These are phyloP conservation scores for Vitis hybrid DNA, from an alignment of 177 flowering plant genomes.

Conservation along the genomic window DNA sequence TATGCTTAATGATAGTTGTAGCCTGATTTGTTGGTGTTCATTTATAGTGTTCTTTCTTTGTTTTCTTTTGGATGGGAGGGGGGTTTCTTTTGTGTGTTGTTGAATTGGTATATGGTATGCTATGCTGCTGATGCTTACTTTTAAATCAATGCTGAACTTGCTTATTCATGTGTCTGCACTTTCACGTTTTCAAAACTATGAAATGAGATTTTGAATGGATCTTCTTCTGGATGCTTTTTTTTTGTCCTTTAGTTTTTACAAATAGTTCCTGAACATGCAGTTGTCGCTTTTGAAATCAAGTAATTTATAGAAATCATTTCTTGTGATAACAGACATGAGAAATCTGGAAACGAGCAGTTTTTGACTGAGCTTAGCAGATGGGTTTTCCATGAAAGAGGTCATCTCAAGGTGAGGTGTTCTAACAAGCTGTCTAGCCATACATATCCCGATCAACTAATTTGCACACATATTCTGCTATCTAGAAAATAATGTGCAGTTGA, in stretches of 20 bases:
- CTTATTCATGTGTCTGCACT: background rate
- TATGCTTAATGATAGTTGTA: too few species aligned
- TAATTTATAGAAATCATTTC: background rate
- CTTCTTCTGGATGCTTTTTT: background rate
- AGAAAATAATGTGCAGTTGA: background rate
- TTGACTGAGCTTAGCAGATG: slow-evolving; percentile 93
- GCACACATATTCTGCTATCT: too few species aligned
- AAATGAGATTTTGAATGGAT: background rate
- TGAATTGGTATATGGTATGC: background rate
- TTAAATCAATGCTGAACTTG: background rate
- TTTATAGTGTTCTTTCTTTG: too few species aligned
- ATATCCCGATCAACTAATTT: too few species aligned
- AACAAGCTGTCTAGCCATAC: background rate
- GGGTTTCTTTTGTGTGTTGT: too few species aligned
- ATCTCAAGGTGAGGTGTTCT: slow-evolving; percentile 72
- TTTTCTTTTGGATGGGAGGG: too few species aligned
- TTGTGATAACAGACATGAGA: slow-evolving; percentile 62
- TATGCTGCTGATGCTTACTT: background rate
- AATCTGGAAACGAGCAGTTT: slow-evolving; percentile 96
- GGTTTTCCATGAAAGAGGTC: slow-evolving; percentile 99
- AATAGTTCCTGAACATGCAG: background rate
- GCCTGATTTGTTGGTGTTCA: too few species aligned
- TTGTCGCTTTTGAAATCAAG: background rate
- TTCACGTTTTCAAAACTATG: background rate
- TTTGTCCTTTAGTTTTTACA: background rate